These are phyloP conservation scores for Apophysomyces ossiformis DNA, from an alignment of 371 early-diverging fungal genomes.

Conservation along the genomic window DNA sequence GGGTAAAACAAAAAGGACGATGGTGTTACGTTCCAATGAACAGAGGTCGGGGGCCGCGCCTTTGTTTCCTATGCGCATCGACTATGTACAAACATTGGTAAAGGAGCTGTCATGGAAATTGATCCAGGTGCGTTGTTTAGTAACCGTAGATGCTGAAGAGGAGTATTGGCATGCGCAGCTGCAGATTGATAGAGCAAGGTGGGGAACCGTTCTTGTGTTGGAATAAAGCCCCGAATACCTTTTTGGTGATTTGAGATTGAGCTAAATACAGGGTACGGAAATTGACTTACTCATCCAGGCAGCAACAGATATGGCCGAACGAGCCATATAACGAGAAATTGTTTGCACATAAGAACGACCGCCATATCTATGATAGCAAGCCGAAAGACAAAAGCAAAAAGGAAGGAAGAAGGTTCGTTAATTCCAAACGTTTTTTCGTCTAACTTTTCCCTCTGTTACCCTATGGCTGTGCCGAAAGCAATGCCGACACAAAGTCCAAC, in stretches of 20 bases:
- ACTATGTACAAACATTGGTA: conserved; percentile 16
- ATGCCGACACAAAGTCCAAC: conserved; percentile 28
- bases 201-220: conserved; percentile 25
- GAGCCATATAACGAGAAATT: conserved; percentile 28
- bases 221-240: conserved; percentile 23
- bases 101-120: conserved; percentile 19
- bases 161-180: conserved; percentile 25
- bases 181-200: conserved; percentile 23
- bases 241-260: conserved; percentile 1
- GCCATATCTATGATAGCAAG: conserved; percentile 6
- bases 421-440: not conserved
- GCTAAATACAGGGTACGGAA: not conserved
- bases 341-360: conserved; percentile 19
- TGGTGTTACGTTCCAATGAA: not conserved
- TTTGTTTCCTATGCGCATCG: conserved; percentile 11
- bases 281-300: conserved; percentile 32
- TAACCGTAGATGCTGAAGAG: conserved; percentile 28
- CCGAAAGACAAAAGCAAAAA: no score
- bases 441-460: conserved; percentile 7
- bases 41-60: not conserved
- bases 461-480: conserved; percentile 23
- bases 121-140: conserved; percentile 31
- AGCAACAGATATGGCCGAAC: conserved; percentile 27
- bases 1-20: not conserved
- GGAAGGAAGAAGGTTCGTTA: not conserved